Percentiles rank a stretch among this genome's conserved stretches.
phyloP scores from a whole-genome alignment of 305 asterid species.

The Rubia peregrina region DNA sequence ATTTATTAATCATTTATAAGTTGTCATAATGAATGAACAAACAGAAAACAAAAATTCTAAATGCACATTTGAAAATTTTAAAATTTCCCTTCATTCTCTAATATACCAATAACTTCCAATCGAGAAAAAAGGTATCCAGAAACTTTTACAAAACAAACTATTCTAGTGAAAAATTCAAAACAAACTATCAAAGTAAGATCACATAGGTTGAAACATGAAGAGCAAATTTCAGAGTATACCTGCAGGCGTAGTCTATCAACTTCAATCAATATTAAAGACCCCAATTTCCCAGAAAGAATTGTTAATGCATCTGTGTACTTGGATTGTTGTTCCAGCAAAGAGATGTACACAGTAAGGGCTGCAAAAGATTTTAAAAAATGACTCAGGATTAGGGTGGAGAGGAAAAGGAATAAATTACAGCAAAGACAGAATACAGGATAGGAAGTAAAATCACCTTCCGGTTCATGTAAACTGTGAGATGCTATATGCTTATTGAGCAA shows the following conservation, averaged over 20 bases:
- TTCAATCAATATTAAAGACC: slow-evolving; percentile 93
- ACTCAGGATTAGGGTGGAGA: slow-evolving; percentile 24
- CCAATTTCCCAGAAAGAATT: slow-evolving; percentile 78
- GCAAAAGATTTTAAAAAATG: slow-evolving; percentile 40
- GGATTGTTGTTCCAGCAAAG: slow-evolving; percentile 75
- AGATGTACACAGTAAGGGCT: slow-evolving; percentile 85
- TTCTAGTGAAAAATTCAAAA: no score
- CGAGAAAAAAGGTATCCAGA: not conserved
- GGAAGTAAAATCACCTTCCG: slow-evolving; percentile 59
- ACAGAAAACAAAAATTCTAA: not conserved
- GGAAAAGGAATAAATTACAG: slow-evolving; percentile 18
- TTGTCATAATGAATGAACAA: not conserved
- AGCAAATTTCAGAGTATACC: slow-evolving; percentile 56
- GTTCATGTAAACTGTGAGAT: slow-evolving; percentile 89
- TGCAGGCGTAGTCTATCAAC: slow-evolving; percentile 82
- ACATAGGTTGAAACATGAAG: not conserved
- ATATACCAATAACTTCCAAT: not conserved
- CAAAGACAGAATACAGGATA: slow-evolving; percentile 13
- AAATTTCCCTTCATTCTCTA: no score
- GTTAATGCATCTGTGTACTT: slow-evolving; percentile 83
- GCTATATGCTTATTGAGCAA: slow-evolving; percentile 92
- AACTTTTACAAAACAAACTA: not conserved
- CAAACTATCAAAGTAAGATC: not conserved
- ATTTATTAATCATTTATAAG: not conserved
- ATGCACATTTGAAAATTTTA: not conserved